phyloP scores from a whole-genome alignment of 1,284 basidiomycete genomes.

The Sanghuangporus baumii region DNA sequence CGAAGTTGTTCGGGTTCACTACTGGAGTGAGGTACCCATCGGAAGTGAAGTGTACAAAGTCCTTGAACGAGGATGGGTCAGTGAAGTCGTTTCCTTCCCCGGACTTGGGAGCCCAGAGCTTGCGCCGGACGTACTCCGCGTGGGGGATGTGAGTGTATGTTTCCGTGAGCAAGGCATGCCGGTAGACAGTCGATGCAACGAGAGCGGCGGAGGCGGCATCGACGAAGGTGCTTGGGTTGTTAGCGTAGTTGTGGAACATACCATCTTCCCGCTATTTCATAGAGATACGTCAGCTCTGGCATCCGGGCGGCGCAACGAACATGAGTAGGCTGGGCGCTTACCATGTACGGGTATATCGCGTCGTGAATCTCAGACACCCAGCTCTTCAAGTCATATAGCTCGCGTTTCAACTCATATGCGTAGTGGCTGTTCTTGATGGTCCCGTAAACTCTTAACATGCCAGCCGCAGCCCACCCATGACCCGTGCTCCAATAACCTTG shows the following conservation, averaged over 20 bases:
- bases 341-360: conserved; percentile 55
- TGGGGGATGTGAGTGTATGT: conserved; percentile 43
- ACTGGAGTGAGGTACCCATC: conserved; percentile 66
- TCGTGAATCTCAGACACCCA: conserved; percentile 74
- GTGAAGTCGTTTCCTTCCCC: conserved; percentile 11
- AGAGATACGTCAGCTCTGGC: neutral
- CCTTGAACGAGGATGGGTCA: conserved; percentile 19
- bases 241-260: conserved; percentile 75
- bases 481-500: conserved; percentile 74
- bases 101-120: conserved; percentile 34
- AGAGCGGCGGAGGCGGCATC: conserved; percentile 75
- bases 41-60: conserved; percentile 40
- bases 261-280: conserved; percentile 23
- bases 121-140: conserved; percentile 54
- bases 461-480: conserved; percentile 82
- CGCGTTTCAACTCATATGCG: conserved; percentile 38
- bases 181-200: conserved; percentile 73
- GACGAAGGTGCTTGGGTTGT: conserved; percentile 55
- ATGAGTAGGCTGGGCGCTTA: neutral
- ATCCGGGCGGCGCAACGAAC: neutral
- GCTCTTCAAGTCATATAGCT: conserved; percentile 53
- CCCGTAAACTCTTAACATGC: conserved; percentile 75
- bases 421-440: conserved; percentile 66
- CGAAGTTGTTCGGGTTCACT: conserved; percentile 60
- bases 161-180: conserved; percentile 49